Base-by-base conservation (phyloP, 2,329 filamentous ascomycete genomes). In the Fusarium proliferatum region DNA sequence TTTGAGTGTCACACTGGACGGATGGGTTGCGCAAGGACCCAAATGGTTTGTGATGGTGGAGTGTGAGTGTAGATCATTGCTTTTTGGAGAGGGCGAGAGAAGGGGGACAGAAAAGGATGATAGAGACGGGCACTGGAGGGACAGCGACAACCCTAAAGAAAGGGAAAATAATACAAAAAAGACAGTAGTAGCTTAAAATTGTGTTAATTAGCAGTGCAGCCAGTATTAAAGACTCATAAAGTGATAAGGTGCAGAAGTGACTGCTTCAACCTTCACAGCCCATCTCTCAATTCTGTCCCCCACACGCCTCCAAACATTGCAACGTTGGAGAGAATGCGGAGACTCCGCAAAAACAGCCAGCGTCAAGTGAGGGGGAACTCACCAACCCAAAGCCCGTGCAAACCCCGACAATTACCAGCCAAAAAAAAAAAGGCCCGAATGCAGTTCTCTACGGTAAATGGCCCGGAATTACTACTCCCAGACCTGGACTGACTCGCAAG, bases 321-420 rank as follows among this genome's bases (percentile, higher is more conserved):
- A 60, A 48, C 23, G 53, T 73, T 74, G 71, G 71, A 74, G 67
- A 67, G 52, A 58, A 68, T 74, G 71, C 71, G 71, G 71, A 73
- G 71, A 43, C 71, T 73, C 71, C 71, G 71, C 71, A 73, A 67
- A 60, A 41, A 43, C 33, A 8, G 17, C 9, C 5, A 28, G 4
- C 36, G 38, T 23, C 28, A 48, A 64, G 45, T 69, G 67, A 69
- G 55, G 59, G 57, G 57, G 49, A 45, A 53, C 16, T 17, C 26
- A 15, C n/a, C 17, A 28, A 9, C 55, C 41, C 13, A 33, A 48
- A 56, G 64, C 23, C 70, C 58, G 42, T 56, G 65, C 61, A 51
- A 65, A 52, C 52, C 61, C 53, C 52, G 34, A 19, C 11, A 28
- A 23, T 28, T 28, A 46, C 36, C 23, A 39, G 34, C 4, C 2